phyloP scores from a whole-genome alignment of 345 rosid genomes.

The Populus ilicifolia region DNA sequence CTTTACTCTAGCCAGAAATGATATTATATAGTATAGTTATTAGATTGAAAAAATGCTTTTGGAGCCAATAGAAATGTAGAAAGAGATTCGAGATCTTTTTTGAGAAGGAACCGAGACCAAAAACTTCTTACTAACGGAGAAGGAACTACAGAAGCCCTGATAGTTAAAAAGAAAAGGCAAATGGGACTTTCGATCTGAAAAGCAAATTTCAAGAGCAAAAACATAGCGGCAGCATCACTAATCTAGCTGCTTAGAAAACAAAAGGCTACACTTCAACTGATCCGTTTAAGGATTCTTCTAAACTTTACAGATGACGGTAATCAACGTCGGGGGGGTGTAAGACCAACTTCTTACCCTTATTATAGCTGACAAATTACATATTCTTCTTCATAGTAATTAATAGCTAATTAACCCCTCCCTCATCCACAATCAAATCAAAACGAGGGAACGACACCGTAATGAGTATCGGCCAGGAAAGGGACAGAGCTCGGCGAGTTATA shows the following conservation, averaged over 20 bases:
- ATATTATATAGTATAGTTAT: too few relatives aligned
- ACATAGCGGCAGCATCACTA: neutral
- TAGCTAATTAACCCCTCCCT: neutral
- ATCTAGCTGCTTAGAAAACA: neutral
- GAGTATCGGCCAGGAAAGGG: constrained; percentile 15
- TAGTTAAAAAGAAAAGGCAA: neutral
- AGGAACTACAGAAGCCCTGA: neutral
- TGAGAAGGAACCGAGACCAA: neutral
- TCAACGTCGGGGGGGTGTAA: neutral
- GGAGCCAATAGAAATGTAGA: neutral
- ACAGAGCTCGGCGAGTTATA: constrained; percentile 3
- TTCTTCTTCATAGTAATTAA: neutral
- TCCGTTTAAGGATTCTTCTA: neutral
- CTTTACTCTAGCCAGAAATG: too few relatives aligned
- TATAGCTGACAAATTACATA: neutral
- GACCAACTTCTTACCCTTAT: neutral
- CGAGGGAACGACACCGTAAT: constrained; percentile 40
- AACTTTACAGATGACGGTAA: neutral
- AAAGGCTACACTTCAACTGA: neutral
- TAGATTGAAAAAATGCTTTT: too few relatives aligned
- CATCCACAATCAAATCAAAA: constrained; percentile 5
- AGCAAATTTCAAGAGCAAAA: neutral
- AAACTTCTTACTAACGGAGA: too few relatives aligned
- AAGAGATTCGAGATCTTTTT: neutral
- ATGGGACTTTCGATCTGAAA: neutral